Evolutionary conservation across 202 grass and related monocot genomes (phyloP).

Genomic region (Musa balbisiana): DNA sequence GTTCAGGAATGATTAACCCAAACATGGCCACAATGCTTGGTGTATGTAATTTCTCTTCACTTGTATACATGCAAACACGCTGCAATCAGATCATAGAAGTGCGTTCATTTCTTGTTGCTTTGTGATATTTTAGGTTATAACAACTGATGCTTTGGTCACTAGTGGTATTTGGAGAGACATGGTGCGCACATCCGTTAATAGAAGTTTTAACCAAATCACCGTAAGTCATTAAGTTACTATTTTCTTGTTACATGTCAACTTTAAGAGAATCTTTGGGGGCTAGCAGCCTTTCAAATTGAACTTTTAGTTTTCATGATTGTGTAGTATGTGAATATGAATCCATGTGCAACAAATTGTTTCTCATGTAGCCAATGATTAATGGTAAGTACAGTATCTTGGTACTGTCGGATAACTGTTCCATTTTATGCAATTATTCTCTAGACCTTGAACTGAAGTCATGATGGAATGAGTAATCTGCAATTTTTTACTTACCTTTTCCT

Average conservation of each 20-base stretch:
- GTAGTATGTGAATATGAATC: neutral
- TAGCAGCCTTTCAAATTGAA: neutral
- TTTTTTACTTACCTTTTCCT: neutral
- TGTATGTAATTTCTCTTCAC: slow-evolving; percentile 36
- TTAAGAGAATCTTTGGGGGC: too few species aligned
- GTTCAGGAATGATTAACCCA: slow-evolving; percentile 99
- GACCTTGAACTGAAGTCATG: neutral
- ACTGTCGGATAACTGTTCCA: too few species aligned
- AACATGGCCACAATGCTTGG: slow-evolving; percentile 99
- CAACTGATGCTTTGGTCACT: slow-evolving; percentile 78
- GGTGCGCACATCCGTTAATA: slow-evolving; percentile 64
- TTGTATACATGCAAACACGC: neutral
- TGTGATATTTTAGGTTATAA: slow-evolving; percentile 62
- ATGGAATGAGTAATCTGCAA: neutral
- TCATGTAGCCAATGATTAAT: too few species aligned
- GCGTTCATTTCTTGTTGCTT: slow-evolving; percentile 8
- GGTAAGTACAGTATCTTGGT: too few species aligned
- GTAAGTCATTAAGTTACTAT: slow-evolving; percentile 37
- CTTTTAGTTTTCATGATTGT: neutral
- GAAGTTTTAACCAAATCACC: slow-evolving; percentile 99
- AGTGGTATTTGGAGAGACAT: slow-evolving; percentile 81
- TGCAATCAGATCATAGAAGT: slow-evolving; percentile 3
- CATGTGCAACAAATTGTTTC: too few species aligned
- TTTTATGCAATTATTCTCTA: too few species aligned
- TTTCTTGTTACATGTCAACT: neutral